These are phyloP conservation scores for Penicillium desertorum DNA, from an alignment of 495 filamentous ascomycete genomes.

Conservation along the genomic window DNA sequence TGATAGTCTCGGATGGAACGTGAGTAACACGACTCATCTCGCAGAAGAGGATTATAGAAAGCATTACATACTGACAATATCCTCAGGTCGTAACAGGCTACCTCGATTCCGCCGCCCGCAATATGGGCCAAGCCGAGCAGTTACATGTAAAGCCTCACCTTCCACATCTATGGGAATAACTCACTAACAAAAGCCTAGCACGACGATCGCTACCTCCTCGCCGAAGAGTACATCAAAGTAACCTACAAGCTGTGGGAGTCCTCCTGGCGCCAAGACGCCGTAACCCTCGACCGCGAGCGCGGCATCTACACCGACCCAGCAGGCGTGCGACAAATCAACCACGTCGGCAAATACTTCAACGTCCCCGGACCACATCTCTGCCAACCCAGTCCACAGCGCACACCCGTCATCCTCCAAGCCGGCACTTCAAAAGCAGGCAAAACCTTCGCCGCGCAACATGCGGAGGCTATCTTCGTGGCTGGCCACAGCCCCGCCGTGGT, in stretches of 20 bases:
- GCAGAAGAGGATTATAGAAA: background rate
- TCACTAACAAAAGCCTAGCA: conserved; percentile 39
- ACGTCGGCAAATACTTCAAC: conserved; percentile 62
- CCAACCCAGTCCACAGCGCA: conserved; percentile 64
- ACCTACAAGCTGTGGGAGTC: conserved; percentile 70
- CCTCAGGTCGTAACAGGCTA: conserved; percentile 62
- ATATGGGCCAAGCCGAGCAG: conserved; percentile 57
- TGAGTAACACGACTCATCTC: conserved; percentile 15
- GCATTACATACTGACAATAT: conserved; percentile 3
- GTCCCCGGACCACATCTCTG: conserved; percentile 66
- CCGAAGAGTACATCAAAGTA: conserved; percentile 67
- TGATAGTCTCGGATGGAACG: conserved; percentile 58
- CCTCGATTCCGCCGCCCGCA: conserved; percentile 64
- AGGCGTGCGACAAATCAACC: conserved; percentile 62
- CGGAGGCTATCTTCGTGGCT: conserved; percentile 54
- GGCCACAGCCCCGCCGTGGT: conserved; percentile 50
- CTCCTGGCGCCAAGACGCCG: conserved; percentile 67
- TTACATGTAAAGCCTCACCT: conserved; percentile 30
- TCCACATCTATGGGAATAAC: background rate
- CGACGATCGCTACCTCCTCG: conserved; percentile 65
- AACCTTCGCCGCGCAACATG: conserved; percentile 61
- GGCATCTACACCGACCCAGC: conserved; percentile 61
- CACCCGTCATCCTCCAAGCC: conserved; percentile 64
- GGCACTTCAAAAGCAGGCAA: conserved; percentile 64
- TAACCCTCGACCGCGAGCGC: conserved; percentile 53